A percentile compares a stretch with the other conserved stretches of the same genome.
Evolutionary conservation across 106 monocot species (phyloP).

Genomic region (Phalaenopsis aphrodite): DNA sequence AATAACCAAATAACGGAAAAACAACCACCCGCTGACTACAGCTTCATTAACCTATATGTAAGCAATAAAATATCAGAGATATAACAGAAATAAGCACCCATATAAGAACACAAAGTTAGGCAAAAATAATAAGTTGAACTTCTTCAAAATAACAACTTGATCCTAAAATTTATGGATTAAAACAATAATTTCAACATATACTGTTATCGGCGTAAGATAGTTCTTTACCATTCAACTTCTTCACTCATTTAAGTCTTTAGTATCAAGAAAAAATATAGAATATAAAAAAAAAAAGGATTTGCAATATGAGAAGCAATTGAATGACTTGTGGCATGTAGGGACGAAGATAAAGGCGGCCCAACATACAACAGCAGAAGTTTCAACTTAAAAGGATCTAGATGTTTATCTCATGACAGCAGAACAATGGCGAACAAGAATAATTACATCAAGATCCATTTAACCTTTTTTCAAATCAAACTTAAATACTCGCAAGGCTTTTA

Average conservation of each 20-base stretch:
- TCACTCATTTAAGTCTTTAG: neutral
- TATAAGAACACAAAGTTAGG: neutral
- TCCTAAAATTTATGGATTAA: no score
- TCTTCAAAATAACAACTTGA: neutral
- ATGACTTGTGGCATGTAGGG: neutral
- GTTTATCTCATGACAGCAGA: neutral
- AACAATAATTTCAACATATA: no score
- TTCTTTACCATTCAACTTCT: neutral
- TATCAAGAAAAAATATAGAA: neutral
- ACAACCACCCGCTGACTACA: constrained; percentile 95
- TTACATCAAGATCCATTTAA: no score
- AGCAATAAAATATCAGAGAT: neutral
- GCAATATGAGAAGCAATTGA: neutral
- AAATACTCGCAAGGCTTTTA: no score
- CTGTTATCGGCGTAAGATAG: no score
- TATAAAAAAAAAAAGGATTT: no score
- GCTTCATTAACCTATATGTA: constrained; percentile 79
- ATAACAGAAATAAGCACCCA: constrained; percentile 1
- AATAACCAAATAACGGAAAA: constrained; percentile 95
- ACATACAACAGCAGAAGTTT: neutral
- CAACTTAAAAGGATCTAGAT: neutral
- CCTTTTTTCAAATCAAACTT: no score
- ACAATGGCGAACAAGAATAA: neutral
- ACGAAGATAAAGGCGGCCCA: neutral
- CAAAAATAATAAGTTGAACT: neutral